Base-by-base conservation (phyloP, 495 filamentous ascomycete genomes). In the Amphirosellinia nigrospora region DNA sequence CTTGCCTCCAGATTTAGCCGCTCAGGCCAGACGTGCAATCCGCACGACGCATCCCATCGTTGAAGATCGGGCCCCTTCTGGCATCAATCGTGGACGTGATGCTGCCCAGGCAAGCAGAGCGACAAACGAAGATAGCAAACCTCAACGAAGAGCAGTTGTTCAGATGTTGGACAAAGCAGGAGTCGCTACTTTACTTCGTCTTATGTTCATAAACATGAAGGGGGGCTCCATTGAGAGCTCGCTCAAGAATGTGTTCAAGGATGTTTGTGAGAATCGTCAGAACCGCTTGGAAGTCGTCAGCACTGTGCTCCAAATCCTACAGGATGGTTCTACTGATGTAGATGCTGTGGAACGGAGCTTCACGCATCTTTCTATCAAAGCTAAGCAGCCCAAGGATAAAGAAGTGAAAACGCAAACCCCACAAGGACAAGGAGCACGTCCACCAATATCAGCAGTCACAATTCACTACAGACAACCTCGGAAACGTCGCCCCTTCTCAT, bases 151-250 rank as follows among this genome's bases (percentile, higher is more conserved):
- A 74, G 90, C 92, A 28, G 91, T 93, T 61, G 90, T 97, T 38
- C 96, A 99, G 79, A 97, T 98, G 90, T 88, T 98, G 6, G 96
- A 99, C 81, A 98, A 97, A 78, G 86, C 94, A 65, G 96, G 96
- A 32, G 89, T 99, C 77, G 96, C 96, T 28, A 98, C 96, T 13
- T 81, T 99, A 9, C 86, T 99, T 41, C 93, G 96, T 19, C 85
- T 99, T 15, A 97, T 99, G 95, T 99, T 99, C 77, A 91, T 98
- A 70, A 91, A 93, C 52, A 92, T 97, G 70, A 92, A 94, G 64
- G 92, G 91, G 39, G 94, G 89, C 68, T 90, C 92, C 43, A 82
- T 87, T 61, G 91, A 93, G 69, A 87, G 87, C 63, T 91, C 91
- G 38, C 85, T 99, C 21, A 92, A 94, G 74, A 89, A 91, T 56